Base-by-base conservation (phyloP, 257 asterid genomes). In the Nicotiana knightiana region DNA sequence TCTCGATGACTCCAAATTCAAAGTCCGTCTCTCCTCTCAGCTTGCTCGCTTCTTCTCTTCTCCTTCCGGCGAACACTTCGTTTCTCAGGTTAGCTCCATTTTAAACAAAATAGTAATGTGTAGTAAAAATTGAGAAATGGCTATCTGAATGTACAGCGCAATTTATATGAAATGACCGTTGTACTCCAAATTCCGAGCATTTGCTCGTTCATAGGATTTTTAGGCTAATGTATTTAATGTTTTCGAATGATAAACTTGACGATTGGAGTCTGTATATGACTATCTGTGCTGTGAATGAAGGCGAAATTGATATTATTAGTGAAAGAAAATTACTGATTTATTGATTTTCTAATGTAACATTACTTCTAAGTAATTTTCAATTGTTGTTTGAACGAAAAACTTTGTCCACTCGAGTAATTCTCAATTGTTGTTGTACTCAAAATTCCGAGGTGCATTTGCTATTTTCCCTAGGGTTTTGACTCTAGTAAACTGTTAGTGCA, bases 21-120 rank as follows among this genome's bases (percentile, higher is more conserved):
- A 80, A 81, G 59, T 85, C 82, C 84, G 76, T n/a, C 94, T 96
- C 84, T 84, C 95, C 26, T 90, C 97, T 79, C 88, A 89, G 9
- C 95, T 96, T 66, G 81, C 87, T 73, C 81, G 68, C 62, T 91
- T 93, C 88, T 93, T 96, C 90, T 93, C 97, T 64, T 81, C 90
- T 81, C 85, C 89, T 65, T 84, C 83, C 35, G 93, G 91, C 5
- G 85, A 86, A 43, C 85, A 79, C 32, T 84, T 91, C 76, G 67
- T 89, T 84, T 82, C 85, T 81, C 96, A 93, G 99, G 99, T 90
- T 4, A 26, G 57, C 33, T 33, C 30, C 11, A 43, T 39, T 57
- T 57, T 1, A 57, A 57, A 18, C 0, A 57, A 57, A 57, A 18
- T 57, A 15, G 59, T 54, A 54, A 43, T 8, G n/a, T 54, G 59